Evolutionary conservation across 495 filamentous ascomycete species (phyloP).

Genomic region (Jackrogersella multiformis): DNA sequence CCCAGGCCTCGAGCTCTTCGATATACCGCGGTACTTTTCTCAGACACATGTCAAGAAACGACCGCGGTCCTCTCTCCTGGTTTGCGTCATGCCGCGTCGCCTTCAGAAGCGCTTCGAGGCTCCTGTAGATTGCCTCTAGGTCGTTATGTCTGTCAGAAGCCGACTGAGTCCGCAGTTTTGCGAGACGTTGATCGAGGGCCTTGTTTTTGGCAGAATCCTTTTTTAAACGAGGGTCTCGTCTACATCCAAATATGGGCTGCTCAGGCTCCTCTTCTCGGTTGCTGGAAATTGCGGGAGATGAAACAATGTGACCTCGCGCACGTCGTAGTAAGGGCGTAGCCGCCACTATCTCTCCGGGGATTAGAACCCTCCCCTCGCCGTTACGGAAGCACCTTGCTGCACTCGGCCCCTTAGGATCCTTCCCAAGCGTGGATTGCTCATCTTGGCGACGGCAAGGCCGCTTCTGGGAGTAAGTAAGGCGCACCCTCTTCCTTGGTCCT

Average conservation of each 20-base stretch:
- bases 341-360: conserved; percentile 39
- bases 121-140: conserved; percentile 56
- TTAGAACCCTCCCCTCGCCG: background rate
- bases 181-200: conserved; percentile 34
- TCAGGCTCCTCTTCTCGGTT: background rate
- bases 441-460: conserved; percentile 19
- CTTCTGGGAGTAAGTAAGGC: conserved; percentile 44
- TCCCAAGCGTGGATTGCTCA: background rate
- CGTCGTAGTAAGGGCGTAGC: conserved; percentile 42
- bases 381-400: conserved; percentile 2
- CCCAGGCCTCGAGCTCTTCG: conserved; percentile 63
- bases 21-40: conserved; percentile 72
- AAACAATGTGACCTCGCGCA: conserved; percentile 34
- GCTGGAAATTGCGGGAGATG: conserved; percentile 17
- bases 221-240: conserved; percentile 22
- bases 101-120: conserved; percentile 58
- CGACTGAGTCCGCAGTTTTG: conserved; percentile 22
- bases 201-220: conserved; percentile 18
- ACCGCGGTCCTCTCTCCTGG: conserved; percentile 56
- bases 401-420: conserved; percentile 4
- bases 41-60: conserved; percentile 72
- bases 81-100: conserved; percentile 48
- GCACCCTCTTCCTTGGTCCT: conserved; percentile 40
- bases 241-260: background rate
- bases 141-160: conserved; percentile 27